Percentiles rank a stretch among this genome's conserved stretches.
Conservation (phyloP, 2,329 filamentous ascomycete genomes). For the Domatiomyces globalis region DNA sequence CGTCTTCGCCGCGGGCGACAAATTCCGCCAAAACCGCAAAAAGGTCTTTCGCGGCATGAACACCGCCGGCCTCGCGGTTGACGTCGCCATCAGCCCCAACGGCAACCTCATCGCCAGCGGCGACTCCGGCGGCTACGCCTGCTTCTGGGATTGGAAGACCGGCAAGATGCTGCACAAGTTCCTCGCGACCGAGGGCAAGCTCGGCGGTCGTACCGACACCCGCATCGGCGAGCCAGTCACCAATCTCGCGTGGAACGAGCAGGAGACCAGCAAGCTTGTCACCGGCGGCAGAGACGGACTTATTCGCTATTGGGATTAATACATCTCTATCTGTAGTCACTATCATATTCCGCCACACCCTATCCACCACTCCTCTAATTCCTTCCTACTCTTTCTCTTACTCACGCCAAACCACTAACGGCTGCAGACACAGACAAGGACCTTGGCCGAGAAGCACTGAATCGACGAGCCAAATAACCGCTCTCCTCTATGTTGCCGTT, state of each 20-base stretch:
- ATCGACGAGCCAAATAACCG: background rate
- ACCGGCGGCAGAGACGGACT: conserved; percentile 80
- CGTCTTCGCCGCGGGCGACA: conserved; percentile 86
- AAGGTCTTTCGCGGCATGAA: conserved; percentile 95
- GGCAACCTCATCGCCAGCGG: conserved; percentile 81
- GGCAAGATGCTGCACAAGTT: conserved; percentile 99
- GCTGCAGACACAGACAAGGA: background rate
- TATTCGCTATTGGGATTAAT: conserved; percentile 83
- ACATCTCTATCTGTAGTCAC: background rate
- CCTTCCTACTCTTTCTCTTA: background rate
- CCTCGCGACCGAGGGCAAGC: conserved; percentile 48
- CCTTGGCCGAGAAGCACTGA: background rate
- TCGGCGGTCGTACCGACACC: conserved; percentile 2
- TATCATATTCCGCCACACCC: background rate
- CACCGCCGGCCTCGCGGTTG: conserved; percentile 84
- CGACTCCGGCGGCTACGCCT: conserved; percentile 76
- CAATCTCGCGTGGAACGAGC: conserved; percentile 90
- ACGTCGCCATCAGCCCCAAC: conserved; percentile 75
- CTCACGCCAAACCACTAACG: background rate
- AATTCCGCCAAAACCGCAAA: conserved; percentile 93
- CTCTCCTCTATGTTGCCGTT: background rate
- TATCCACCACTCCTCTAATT: too few relatives aligned
- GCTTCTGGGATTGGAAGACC: conserved; percentile 99
- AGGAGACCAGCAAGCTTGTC: conserved; percentile 86
- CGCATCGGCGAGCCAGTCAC: conserved; percentile 56